These are phyloP conservation scores for Mortierella claussenii DNA, from an alignment of 192 early-diverging fungal genomes.

Conservation along the genomic window DNA sequence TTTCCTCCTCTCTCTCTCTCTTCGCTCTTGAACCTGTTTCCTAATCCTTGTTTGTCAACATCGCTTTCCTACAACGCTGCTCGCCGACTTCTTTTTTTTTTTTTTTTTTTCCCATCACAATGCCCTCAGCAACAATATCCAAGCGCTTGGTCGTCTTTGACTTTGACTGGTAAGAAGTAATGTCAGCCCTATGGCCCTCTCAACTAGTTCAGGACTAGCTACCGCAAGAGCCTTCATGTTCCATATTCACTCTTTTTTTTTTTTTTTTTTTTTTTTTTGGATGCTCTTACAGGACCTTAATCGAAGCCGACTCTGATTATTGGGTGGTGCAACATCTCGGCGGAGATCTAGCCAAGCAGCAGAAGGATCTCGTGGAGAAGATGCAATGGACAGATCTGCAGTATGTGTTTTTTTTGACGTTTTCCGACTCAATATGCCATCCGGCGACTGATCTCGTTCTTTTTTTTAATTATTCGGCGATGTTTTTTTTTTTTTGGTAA, in stretches of 20 bases:
- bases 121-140: constrained; percentile 26
- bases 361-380: constrained; percentile 13
- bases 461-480: background rate
- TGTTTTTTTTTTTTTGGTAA: background rate
- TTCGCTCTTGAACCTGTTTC: background rate
- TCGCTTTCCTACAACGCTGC: background rate
- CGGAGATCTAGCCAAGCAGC: constrained; percentile 45
- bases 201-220: too few relatives aligned
- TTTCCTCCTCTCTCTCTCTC: background rate
- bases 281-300: constrained; percentile 62
- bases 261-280: too few relatives aligned
- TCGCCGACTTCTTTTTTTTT: background rate
- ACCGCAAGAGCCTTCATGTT: too few relatives aligned
- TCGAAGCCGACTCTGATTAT: constrained; percentile 69
- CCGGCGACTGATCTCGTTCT: too few relatives aligned
- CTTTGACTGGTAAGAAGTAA: constrained; percentile 69
- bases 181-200: background rate
- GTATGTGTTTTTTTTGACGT: constrained; percentile 35
- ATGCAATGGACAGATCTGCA: constrained; percentile 74
- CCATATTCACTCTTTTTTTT: too few relatives aligned
- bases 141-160: constrained; percentile 69
- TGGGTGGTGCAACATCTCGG: constrained; percentile 58
- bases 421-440: too few relatives aligned
- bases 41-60: background rate
- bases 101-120: background rate